Evolutionary conservation across 2,329 filamentous ascomycete species (phyloP).

Genomic region (Pestalotiopsis sp.): DNA sequence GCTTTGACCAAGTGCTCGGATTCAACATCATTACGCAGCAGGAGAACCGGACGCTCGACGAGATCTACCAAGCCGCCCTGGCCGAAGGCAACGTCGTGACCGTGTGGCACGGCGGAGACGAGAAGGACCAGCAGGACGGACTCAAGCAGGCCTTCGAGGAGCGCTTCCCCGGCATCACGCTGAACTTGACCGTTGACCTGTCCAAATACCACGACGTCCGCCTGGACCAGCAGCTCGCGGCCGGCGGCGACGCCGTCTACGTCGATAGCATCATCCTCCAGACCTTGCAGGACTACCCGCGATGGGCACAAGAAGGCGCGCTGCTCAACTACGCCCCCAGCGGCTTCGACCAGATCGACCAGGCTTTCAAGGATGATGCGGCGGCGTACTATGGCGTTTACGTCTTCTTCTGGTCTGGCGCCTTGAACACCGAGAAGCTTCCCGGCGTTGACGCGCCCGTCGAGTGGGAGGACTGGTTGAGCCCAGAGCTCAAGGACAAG

Average conservation of each 20-base stretch:
- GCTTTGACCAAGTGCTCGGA: conserved; percentile 27
- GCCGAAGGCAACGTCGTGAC: conserved; percentile 48
- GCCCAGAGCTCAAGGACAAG: conserved; percentile 55
- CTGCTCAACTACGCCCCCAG: conserved; percentile 52
- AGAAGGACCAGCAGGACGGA: conserved; percentile 38
- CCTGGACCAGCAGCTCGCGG: conserved; percentile 47
- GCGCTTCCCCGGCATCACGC: conserved; percentile 50
- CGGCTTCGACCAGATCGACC: conserved; percentile 45
- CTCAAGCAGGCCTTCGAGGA: conserved; percentile 47
- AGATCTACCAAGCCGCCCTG: conserved; percentile 52
- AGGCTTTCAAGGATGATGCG: conserved; percentile 42
- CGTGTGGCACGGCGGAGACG: conserved; percentile 52
- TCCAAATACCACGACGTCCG: conserved; percentile 56
- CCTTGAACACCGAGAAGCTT: conserved; percentile 39
- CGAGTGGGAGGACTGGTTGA: conserved; percentile 45
- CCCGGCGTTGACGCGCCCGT: conserved; percentile 33
- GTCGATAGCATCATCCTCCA: conserved; percentile 53
- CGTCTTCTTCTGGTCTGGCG: conserved; percentile 40
- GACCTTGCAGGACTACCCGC: conserved; percentile 52
- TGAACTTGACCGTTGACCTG: conserved; percentile 57
- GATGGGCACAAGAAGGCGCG: conserved; percentile 50
- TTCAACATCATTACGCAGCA: conserved; percentile 25
- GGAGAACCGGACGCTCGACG: conserved; percentile 50
- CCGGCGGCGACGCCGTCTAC: conserved; percentile 31
- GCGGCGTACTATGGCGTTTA: conserved; percentile 45